Evolutionary conservation across 345 rosid genomes (phyloP).

Genomic region (Noccaea bulbosa): DNA sequence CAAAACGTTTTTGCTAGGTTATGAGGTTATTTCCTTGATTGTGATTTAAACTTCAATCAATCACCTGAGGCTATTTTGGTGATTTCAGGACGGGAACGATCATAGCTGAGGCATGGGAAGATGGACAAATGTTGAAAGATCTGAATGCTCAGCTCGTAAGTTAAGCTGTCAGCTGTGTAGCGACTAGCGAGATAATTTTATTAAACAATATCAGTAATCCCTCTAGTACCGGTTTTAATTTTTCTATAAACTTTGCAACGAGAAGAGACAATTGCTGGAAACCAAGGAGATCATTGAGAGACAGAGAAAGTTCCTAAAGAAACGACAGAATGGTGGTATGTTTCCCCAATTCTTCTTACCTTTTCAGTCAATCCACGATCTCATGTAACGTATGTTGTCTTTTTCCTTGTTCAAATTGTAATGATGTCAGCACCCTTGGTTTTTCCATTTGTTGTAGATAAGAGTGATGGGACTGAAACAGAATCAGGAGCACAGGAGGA

Average conservation of each 20-base stretch:
- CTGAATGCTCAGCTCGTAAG: conserved; percentile 90
- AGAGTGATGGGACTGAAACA: conserved; percentile 76
- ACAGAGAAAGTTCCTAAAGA: conserved; percentile 88
- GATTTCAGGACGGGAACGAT: conserved; percentile 91
- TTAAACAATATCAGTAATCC: conserved; percentile 5
- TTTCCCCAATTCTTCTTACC: conserved; percentile 19
- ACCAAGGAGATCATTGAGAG: conserved; percentile 95
- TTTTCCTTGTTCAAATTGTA: conserved; percentile 20
- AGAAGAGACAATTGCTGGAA: conserved; percentile 82
- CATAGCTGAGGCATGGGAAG: conserved; percentile 99
- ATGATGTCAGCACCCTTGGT: conserved; percentile 15
- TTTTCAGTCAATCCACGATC: conserved; percentile 15
- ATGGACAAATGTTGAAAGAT: conserved; percentile 95
- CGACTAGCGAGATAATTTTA: conserved; percentile 10
- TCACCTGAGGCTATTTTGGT: conserved; percentile 29
- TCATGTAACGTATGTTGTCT: conserved; percentile 9
- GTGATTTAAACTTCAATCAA: conserved; percentile 10
- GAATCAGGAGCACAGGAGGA: conserved; percentile 85
- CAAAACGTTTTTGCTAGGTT: conserved; percentile 23
- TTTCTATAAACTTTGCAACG: conserved; percentile 28
- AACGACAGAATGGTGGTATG: conserved; percentile 78
- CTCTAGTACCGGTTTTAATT: conserved; percentile 24
- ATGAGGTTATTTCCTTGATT: conserved; percentile 1
- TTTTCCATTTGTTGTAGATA: conserved; percentile 64
- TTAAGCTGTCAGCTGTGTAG: conserved; percentile 14